These are phyloP conservation scores for Aureobasidium sp. DNA, from an alignment of 2,329 filamentous ascomycete genomes.

Conservation along the genomic window DNA sequence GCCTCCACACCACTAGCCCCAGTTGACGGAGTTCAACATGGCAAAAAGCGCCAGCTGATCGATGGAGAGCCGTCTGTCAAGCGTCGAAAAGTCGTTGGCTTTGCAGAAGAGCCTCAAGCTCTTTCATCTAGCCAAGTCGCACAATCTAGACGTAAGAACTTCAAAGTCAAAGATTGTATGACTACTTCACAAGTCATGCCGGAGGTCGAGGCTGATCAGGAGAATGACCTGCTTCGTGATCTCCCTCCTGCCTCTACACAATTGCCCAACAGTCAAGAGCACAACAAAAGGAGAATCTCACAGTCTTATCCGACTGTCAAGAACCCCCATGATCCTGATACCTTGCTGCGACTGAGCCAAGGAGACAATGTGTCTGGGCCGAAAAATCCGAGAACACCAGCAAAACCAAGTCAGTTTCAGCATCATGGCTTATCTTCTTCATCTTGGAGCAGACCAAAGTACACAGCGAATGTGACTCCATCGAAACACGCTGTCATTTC, in stretches of 20 bases:
- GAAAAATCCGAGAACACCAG: slow-evolving; percentile 49
- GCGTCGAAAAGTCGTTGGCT: slow-evolving; percentile 18
- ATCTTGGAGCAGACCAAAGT: slow-evolving; percentile 39
- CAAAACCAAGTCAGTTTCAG: slow-evolving; percentile 26
- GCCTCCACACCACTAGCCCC: not conserved
- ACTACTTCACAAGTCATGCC: slow-evolving; percentile 18
- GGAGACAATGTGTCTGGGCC: slow-evolving; percentile 49
- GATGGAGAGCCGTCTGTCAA: slow-evolving; percentile 14
- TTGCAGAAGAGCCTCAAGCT: not conserved
- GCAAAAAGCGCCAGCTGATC: not conserved
- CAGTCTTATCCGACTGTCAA: slow-evolving; percentile 82
- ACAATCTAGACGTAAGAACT: slow-evolving; percentile 16
- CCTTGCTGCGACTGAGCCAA: slow-evolving; percentile 73
- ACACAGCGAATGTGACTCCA: slow-evolving; percentile 26
- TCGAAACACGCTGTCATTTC: not conserved
- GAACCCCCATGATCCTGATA: slow-evolving; percentile 72
- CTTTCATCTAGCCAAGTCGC: not conserved
- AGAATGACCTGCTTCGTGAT: slow-evolving; percentile 19
- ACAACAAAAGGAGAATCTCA: slow-evolving; percentile 12
- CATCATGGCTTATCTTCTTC: not conserved
- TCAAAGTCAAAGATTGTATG: slow-evolving; percentile 27
- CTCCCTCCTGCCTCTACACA: slow-evolving; percentile 32
- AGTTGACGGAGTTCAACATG: not conserved
- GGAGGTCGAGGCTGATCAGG: slow-evolving; percentile 11
- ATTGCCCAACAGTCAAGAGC: slow-evolving; percentile 25